phyloP scores from a whole-genome alignment of 352 stramenopile genomes.

The Phytopythium helicoides region DNA sequence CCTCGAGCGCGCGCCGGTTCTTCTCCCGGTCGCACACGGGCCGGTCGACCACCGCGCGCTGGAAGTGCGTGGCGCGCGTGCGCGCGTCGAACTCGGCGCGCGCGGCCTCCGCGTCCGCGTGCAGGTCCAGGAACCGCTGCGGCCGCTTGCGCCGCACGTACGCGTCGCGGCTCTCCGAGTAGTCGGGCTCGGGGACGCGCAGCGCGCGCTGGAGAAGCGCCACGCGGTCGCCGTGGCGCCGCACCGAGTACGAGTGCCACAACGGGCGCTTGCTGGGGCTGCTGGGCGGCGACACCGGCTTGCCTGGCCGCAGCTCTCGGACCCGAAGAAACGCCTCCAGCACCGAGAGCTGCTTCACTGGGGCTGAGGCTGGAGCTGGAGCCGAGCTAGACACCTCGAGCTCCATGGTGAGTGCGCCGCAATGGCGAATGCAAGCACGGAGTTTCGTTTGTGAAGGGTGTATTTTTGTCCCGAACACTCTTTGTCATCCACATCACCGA shows the following conservation, averaged over 20 bases:
- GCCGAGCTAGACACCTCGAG: too few species aligned
- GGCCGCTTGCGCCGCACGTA: constrained; percentile 48
- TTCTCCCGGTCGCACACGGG: constrained; percentile 43
- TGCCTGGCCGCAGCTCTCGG: too few species aligned
- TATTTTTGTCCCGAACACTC: too few species aligned
- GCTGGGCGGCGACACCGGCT: too few species aligned
- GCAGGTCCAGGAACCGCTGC: constrained; percentile 37
- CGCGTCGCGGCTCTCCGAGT: constrained; percentile 38
- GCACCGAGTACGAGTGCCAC: constrained; percentile 47
- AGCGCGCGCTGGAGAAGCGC: constrained; percentile 27
- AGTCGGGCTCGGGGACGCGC: constrained; percentile 31
- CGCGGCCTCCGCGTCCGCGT: constrained; percentile 39
- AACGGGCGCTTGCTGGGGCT: constrained; percentile 8
- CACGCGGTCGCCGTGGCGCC: constrained; percentile 24
- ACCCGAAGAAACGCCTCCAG: too few species aligned
- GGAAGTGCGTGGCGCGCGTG: constrained; percentile 42
- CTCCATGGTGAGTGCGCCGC: too few species aligned
- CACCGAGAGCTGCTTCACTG: too few species aligned
- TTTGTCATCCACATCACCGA: too few species aligned
- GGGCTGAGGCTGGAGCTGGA: too few species aligned
- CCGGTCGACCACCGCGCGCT: constrained; percentile 48
- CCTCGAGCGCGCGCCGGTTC: constrained; percentile 40
- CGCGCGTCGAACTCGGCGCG: constrained; percentile 31
- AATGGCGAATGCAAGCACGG: too few species aligned
- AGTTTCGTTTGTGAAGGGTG: too few species aligned